Evolutionary conservation across 306 rosid genomes (phyloP), one percentile per base, ranked within the genome.

Genomic region (Canavalia gladiata): DNA sequence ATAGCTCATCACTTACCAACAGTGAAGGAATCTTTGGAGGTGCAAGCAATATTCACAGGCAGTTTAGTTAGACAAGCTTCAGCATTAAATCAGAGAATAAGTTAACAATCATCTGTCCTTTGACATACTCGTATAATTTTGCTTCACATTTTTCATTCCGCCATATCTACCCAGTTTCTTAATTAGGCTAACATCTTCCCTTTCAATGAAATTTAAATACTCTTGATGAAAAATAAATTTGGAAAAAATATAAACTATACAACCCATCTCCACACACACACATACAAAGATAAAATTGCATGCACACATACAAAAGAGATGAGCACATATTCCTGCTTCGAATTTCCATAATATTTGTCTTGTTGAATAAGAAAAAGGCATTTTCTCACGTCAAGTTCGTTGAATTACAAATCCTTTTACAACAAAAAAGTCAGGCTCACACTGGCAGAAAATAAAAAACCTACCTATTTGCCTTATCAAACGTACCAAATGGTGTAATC

Each of bases 161-260:
- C n/a, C 30, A 80, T 64, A 62, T 80, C 28, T 69, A 31, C 77
- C 28, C 30, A 54, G 51, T 3, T 80, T 59, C 63, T 42, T 62
- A 60, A 60, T 6, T 60, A 37, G 6, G 59, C 13, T 46, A 39
- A 51, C 39, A 49, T 72, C 30, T 57, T 57, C 66, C n/a, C 29
- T 13, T 59, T 11, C 6, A 50, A 80, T 43, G 9, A 25, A 34
- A 34, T 47, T 51, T 30, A 1, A 50, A 33, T 35, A 59, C 18
- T 47, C 31, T 46, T 46, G 9, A 31, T n/a, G 41, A 25, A 59
- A 51, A 28, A 52, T 7, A 8, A 31, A 65, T 41, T 28, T 63
- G 46, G 47, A 28, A 50, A 62, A 50, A 25, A 49, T 31, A 50
- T 50, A 33, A 71, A 13, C 4, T 5, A 62, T 59, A 34, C 47